Percentiles rank a stretch among this genome's conserved stretches.
These are phyloP conservation scores for Agarophyton chilense DNA, from an alignment of 23 red algal genomes.

Conservation along the genomic window DNA sequence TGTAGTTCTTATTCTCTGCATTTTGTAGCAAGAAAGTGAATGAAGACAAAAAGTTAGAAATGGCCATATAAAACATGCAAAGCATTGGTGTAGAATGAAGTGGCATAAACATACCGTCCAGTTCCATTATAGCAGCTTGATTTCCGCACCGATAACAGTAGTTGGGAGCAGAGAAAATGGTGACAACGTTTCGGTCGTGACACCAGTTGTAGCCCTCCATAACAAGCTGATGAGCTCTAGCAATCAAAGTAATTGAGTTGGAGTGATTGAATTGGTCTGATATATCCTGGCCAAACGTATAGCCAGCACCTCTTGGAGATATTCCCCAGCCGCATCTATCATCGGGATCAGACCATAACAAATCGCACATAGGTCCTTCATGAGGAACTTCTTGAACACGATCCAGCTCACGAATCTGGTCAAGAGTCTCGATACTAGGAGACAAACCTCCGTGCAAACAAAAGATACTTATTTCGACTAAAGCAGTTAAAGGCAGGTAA, in stretches of 20 bases:
- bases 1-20: slow-evolving; percentile 94
- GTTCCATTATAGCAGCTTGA: slow-evolving; percentile 93
- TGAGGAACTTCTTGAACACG: slow-evolving; percentile 99
- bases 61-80: not conserved
- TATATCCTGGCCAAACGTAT: slow-evolving; percentile 99
- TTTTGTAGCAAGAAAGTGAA: not conserved
- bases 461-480: slow-evolving; percentile 97
- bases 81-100: not conserved
- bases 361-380: slow-evolving; percentile 99
- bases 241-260: slow-evolving; percentile 91
- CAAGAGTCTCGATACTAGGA: slow-evolving; percentile 94
- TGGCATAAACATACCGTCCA: slow-evolving; percentile 61
- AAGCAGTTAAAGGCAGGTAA: slow-evolving; percentile 94
- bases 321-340: slow-evolving; percentile 99
- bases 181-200: slow-evolving; percentile 92
- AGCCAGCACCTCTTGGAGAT: slow-evolving; percentile 93
- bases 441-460: slow-evolving; percentile 98
- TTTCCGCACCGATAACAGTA: slow-evolving; percentile 98
- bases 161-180: slow-evolving; percentile 96
- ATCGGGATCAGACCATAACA: slow-evolving; percentile 98
- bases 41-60: not conserved
- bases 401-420: slow-evolving; percentile 97
- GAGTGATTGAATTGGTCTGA: slow-evolving; percentile 97
- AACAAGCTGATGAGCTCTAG: slow-evolving; percentile 96
- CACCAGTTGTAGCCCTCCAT: slow-evolving; percentile 99